phyloP scores from a whole-genome alignment of 2,329 filamentous ascomycete species.

The Cephalotrichum gorgonifer region DNA sequence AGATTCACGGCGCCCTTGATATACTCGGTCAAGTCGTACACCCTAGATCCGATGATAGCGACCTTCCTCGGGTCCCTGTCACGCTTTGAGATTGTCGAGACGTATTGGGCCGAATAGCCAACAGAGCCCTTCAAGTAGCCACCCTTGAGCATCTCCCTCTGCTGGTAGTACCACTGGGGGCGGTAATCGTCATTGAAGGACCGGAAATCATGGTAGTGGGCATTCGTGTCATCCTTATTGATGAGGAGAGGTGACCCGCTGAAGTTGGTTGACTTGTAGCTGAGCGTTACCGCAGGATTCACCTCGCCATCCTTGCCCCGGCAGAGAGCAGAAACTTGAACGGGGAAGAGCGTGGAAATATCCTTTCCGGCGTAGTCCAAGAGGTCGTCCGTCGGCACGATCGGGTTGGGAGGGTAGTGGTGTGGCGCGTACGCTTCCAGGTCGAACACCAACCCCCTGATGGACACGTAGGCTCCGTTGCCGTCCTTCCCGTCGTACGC shows the following conservation, averaged over 20 bases:
- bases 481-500: slow-evolving; percentile 62
- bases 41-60: slow-evolving; percentile 64
- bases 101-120: slow-evolving; percentile 70
- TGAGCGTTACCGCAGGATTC: slow-evolving; percentile 66
- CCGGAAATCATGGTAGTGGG: slow-evolving; percentile 87
- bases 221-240: slow-evolving; percentile 58
- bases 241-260: slow-evolving; percentile 56
- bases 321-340: slow-evolving; percentile 90
- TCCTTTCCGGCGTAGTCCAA: slow-evolving; percentile 79
- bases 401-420: slow-evolving; percentile 60
- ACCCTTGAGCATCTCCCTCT: slow-evolving; percentile 66
- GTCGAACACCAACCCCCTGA: slow-evolving; percentile 85
- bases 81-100: slow-evolving; percentile 55
- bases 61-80: slow-evolving; percentile 49
- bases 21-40: slow-evolving; percentile 89
- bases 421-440: slow-evolving; percentile 59
- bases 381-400: slow-evolving; percentile 49
- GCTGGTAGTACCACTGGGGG: slow-evolving; percentile 86
- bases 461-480: slow-evolving; percentile 58
- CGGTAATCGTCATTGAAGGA: slow-evolving; percentile 71
- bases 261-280: slow-evolving; percentile 71
- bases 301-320: slow-evolving; percentile 58
- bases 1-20: slow-evolving; percentile 62
- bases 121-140: slow-evolving; percentile 81
- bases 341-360: slow-evolving; percentile 79